Percentiles rank a stretch among this genome's conserved stretches.
These are phyloP conservation scores for Fusarium sp. DNA, from an alignment of 2,329 filamentous ascomycete species.

Conservation along the genomic window DNA sequence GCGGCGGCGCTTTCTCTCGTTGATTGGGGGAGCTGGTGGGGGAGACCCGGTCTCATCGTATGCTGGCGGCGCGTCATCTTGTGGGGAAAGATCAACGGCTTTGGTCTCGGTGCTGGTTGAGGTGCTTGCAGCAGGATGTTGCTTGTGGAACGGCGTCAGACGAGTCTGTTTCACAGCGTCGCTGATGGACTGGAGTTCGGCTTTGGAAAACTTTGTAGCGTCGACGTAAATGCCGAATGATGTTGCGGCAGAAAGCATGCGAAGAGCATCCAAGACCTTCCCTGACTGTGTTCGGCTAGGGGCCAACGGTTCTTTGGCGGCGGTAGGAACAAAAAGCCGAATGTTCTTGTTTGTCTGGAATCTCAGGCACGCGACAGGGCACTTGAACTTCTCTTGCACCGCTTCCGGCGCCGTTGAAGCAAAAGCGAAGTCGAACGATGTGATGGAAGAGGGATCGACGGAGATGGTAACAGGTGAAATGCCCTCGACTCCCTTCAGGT, in stretches of 20 bases:
- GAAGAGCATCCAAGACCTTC: conserved; percentile 25
- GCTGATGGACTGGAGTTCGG: conserved; percentile 16
- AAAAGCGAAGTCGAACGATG: conserved; percentile 6
- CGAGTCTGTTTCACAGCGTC: conserved; percentile 8
- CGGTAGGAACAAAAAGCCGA: neutral
- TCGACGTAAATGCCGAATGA: conserved; percentile 25
- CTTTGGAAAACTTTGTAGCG: conserved; percentile 18
- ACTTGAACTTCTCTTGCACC: conserved; percentile 16
- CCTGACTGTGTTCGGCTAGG: conserved; percentile 25
- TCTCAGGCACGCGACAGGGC: neutral
- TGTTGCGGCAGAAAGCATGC: conserved; percentile 3
- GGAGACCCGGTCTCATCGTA: conserved; percentile 12
- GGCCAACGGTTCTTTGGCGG: conserved; percentile 6
- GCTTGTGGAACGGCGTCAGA: neutral
- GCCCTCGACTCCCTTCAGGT: conserved; percentile 17
- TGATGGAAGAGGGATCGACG: conserved; percentile 23
- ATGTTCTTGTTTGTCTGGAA: neutral
- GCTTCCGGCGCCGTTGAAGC: neutral
- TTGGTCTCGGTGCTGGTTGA: conserved; percentile 13
- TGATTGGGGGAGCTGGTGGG: conserved; percentile 3
- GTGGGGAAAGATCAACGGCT: conserved; percentile 1
- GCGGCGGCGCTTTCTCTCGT: conserved; percentile 21
- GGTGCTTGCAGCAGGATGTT: conserved; percentile 7
- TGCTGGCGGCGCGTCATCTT: conserved; percentile 12
- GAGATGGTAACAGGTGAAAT: neutral